Evolutionary conservation across 2,329 filamentous ascomycete species (phyloP), one percentile per base, ranked within the genome.

Genomic region (Fusarium sp.): DNA sequence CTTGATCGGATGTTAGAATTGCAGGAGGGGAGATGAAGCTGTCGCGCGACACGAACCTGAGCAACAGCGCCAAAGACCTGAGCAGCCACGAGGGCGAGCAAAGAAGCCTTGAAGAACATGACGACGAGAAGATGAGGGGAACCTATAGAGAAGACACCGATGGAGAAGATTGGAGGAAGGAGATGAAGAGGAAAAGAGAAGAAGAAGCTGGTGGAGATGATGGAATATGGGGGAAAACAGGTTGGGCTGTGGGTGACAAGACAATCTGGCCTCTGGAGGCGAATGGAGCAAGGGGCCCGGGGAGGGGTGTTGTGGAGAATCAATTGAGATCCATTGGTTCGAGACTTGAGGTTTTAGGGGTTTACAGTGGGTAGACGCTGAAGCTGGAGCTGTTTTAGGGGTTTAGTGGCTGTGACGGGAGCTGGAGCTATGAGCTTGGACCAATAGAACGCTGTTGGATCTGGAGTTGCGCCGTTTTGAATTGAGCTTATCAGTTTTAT

Each of bases 51-150:
- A 86, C 90, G 80, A 86, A 92, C 86, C 79, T 90, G 87, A 68
- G 91, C 91, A 77, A 90, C 86, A 77, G 88, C 90, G 81, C 89
- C 87, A 74, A 92, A 85, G 75, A 91, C 88, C 81, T 90, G 89
- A 78, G 93, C 85, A 70, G 92, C 92, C 82, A 94, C 85, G 71
- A 95, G 84, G 77, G 91, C 91, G 78, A 95, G 85, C 67, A 92
- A 87, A 77, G 93, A 90, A 79, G 93, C 87, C 84, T 91, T 91
- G 83, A 93, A 90, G 84, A 91, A 90, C 93, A 96, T 96, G 67
- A 63, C 73, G 78, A 66, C 57, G 60, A 62, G 54, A 45, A 57
- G 42, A 69, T 65, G 53, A 39, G 20, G 24, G 35, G 45, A 60
- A 56, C 59, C 56, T 60, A 28, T 47, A 67, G 64, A 70, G 65